These are phyloP conservation scores for Pachyrhizus erosus DNA, from an alignment of 306 rosid species.

Conservation along the genomic window DNA sequence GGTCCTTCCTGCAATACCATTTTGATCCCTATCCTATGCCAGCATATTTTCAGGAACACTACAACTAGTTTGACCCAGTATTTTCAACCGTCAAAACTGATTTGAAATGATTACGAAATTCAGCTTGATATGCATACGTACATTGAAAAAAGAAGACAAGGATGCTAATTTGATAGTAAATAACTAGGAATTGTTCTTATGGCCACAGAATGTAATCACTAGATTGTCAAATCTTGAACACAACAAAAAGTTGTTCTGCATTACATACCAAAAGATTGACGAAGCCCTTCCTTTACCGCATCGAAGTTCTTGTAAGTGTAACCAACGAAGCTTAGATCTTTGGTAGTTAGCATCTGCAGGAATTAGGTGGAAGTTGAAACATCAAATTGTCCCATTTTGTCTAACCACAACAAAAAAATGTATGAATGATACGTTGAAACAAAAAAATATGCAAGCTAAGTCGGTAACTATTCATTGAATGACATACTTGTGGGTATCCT, in stretches of 20 bases:
- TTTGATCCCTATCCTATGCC: conserved; percentile 13
- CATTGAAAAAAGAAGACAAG: conserved; percentile 27
- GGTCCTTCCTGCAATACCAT: not conserved
- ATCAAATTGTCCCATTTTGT: conserved; percentile 30
- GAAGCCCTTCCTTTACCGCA: conserved; percentile 96
- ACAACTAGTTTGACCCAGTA: not conserved
- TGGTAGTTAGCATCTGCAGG: conserved; percentile 93
- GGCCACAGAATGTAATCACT: conserved; percentile 19
- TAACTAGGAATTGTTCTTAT: conserved; percentile 27
- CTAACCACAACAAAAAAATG: conserved; percentile 4
- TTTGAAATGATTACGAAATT: conserved; percentile 14
- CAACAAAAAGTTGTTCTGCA: conserved; percentile 31
- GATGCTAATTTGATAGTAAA: conserved; percentile 31
- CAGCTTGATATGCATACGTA: conserved; percentile 26
- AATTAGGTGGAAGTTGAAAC: conserved; percentile 42
- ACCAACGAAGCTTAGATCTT: conserved; percentile 95
- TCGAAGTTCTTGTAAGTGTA: conserved; percentile 98
- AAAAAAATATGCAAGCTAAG: not conserved
- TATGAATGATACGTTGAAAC: not conserved
- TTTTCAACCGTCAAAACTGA: conserved; percentile 16
- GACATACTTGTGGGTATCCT: not conserved
- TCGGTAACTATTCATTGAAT: conserved; percentile 11
- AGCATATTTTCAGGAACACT: conserved; percentile 16
- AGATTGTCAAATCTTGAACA: conserved; percentile 25
- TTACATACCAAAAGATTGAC: conserved; percentile 73